phyloP scores from a whole-genome alignment of 352 stramenopile species.

The Phytopythium cucurbitacearum region DNA sequence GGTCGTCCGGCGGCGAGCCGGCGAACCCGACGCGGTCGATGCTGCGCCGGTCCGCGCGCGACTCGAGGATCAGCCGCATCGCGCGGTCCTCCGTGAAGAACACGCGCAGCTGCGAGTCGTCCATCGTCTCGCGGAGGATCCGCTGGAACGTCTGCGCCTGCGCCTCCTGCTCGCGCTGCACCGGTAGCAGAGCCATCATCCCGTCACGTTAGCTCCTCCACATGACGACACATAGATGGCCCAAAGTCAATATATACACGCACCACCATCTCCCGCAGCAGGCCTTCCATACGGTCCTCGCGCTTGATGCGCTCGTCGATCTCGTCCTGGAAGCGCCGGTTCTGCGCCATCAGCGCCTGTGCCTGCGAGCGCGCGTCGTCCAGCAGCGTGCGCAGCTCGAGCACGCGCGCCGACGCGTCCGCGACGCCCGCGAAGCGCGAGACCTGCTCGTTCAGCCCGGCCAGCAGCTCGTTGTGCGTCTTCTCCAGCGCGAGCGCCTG shows the following conservation, averaged over 20 bases:
- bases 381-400: conserved; percentile 24
- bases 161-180: conserved; percentile 15
- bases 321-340: conserved; percentile 39
- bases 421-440: conserved; percentile 8
- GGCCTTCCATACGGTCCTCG: conserved; percentile 51
- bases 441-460: conserved; percentile 30
- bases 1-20: conserved; percentile 13
- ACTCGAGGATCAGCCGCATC: conserved; percentile 38
- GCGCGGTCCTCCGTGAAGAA: conserved; percentile 21
- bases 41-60: conserved; percentile 21
- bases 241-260: not conserved
- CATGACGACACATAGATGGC: not conserved
- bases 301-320: conserved; percentile 42
- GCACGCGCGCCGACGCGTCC: conserved; percentile 6
- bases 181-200: not conserved
- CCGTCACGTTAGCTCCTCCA: not conserved
- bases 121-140: conserved; percentile 17
- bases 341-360: conserved; percentile 35
- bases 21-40: conserved; percentile 38
- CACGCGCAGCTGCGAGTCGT: conserved; percentile 2
- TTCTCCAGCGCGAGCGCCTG: conserved; percentile 26
- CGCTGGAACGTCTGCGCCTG: conserved; percentile 19
- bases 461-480: conserved; percentile 29
- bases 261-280: conserved; percentile 36
- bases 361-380: conserved; percentile 28